Evolutionary conservation across 2,329 filamentous ascomycete genomes (phyloP), one percentile per base, ranked within the genome.

Genomic region (Fusarium aywerte): DNA sequence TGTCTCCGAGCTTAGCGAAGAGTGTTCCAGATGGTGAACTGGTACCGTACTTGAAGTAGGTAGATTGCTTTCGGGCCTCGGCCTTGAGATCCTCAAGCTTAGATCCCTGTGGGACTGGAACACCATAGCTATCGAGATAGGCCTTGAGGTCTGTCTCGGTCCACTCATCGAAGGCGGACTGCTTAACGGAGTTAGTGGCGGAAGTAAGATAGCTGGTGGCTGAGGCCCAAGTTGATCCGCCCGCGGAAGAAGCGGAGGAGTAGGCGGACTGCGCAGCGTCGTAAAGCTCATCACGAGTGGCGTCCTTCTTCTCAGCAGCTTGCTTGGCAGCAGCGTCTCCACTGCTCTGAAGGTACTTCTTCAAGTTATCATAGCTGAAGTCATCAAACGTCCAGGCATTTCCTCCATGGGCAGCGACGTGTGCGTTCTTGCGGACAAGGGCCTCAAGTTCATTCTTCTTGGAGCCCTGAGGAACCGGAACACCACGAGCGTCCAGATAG

Each of bases 361-460:
- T 89, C 44, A 95, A 78, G 73, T 92, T 91, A 4, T 92, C 89
- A 51, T 85, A 83, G 36, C 87, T 91, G 78, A 90, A 89, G 64
- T 92, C 92, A 69, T 94, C 91, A 75, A 93, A 93, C 16, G 89
- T 92, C 91, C 92, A 94, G 4, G 89, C 87, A 60, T 82, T 90
- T 81, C 86, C 92, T 18, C 87, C 88, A 45, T 83, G 83, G 10
- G 88, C 83, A 44, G 89, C 90, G 79, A 91, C 90, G 80, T 93
- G 89, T 25, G 86, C 82, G 76, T 92, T 83, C 73, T 91, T 86
- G 70, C 92, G 87, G n/a, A 93, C 92, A 59, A 90, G 83, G 27
- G 91, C 90, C 36, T 92, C 81, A 21, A 95, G 87, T 75, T 93
- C 87, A 71, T 93, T 90, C 36, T 85, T 85, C 80, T 89, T 92